Conservation (phyloP, 1,139 yeast genomes). For the Suhomyces terraborum region DNA sequence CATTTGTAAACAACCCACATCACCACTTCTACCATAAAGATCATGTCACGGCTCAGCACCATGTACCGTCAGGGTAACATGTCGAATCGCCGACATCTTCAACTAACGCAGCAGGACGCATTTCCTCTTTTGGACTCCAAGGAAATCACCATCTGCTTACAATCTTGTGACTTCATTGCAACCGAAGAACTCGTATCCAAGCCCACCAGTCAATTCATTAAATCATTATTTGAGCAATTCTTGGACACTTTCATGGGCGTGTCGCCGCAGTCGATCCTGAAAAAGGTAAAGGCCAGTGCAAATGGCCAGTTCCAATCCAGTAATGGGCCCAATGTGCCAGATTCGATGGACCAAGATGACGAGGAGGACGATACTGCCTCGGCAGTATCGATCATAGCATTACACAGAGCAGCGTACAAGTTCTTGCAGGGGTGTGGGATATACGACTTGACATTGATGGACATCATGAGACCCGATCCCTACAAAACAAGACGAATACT, state of each 20-base stretch:
- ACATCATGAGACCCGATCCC: constrained; percentile 67
- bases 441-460: constrained; percentile 72
- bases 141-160: constrained; percentile 64
- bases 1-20: constrained; percentile 3
- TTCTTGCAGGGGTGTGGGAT: constrained; percentile 77
- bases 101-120: constrained; percentile 29
- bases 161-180: constrained; percentile 63
- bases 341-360: constrained; percentile 15
- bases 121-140: constrained; percentile 69
- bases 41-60: constrained; percentile 31
- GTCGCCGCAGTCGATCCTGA: constrained; percentile 20
- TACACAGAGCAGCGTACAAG: constrained; percentile 60
- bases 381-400: constrained; percentile 40
- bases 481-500: constrained; percentile 61
- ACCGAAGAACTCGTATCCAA: constrained; percentile 62
- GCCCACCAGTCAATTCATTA: constrained; percentile 68
- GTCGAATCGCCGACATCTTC: constrained; percentile 23
- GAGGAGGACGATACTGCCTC: constrained; percentile 36
- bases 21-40: background rate
- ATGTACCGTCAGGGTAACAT: constrained; percentile 27
- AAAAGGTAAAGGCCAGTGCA: constrained; percentile 5
- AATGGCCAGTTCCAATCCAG: constrained; percentile 6
- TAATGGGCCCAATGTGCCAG: constrained; percentile 8
- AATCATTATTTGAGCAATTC: constrained; percentile 66
- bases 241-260: constrained; percentile 66